Percentiles rank a stretch among this genome's conserved stretches.
These are phyloP conservation scores for Colletotrichum cereale DNA, from an alignment of 2,329 filamentous ascomycete genomes.

Conservation along the genomic window DNA sequence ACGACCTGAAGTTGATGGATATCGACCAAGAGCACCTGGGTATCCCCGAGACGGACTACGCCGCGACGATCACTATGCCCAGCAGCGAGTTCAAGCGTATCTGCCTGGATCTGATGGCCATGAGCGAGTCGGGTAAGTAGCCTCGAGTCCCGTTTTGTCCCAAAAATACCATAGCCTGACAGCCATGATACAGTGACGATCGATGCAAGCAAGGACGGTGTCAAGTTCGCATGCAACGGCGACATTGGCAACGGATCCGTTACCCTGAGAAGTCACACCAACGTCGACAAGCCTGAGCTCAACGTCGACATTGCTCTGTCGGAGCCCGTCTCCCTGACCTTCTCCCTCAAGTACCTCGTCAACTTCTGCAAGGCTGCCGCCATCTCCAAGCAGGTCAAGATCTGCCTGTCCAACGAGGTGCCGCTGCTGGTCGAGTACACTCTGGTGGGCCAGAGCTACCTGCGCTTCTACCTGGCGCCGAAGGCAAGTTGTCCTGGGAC, in stretches of 20 bases:
- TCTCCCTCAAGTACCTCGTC: constrained; percentile 98
- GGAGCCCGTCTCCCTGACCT: constrained; percentile 94
- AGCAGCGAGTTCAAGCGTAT: constrained; percentile 93
- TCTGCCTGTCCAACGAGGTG: constrained; percentile 96
- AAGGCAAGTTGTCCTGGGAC: constrained; percentile 74
- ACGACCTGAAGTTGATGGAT: constrained; percentile 99
- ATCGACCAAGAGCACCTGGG: constrained; percentile 99
- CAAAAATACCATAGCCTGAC: background rate
- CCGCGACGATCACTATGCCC: constrained; percentile 90
- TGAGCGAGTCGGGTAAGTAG: constrained; percentile 92
- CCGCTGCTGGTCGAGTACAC: constrained; percentile 95
- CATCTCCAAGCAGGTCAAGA: constrained; percentile 84
- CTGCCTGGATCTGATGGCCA: constrained; percentile 88
- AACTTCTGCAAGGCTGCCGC: constrained; percentile 99
- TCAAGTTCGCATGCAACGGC: constrained; percentile 93
- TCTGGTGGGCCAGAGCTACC: constrained; percentile 83
- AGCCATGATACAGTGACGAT: constrained; percentile 78
- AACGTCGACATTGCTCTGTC: constrained; percentile 91
- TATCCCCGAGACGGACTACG: constrained; percentile 99
- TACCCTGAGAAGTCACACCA: constrained; percentile 88
- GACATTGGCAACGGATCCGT: constrained; percentile 97
- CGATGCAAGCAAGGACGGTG: constrained; percentile 95
- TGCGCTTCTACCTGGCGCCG: constrained; percentile 97
- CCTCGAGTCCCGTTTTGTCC: background rate
- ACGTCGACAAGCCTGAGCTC: constrained; percentile 88